Evolutionary conservation across 176 grass and related monocot genomes (phyloP).

Genomic region (Aechmea fasciata): DNA sequence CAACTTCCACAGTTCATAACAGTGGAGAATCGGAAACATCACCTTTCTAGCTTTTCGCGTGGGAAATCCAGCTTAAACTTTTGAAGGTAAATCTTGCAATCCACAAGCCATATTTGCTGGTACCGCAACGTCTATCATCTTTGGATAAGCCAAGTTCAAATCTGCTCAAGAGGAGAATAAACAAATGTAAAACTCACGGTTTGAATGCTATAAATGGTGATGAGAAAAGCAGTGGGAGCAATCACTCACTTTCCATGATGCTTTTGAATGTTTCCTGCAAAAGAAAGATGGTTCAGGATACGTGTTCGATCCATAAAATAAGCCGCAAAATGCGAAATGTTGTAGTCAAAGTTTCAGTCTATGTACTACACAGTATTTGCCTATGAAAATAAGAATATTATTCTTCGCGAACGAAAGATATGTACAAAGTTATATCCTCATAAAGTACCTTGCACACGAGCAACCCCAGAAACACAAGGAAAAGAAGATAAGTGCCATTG

Average conservation of each 20-base stretch:
- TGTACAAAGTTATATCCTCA: no score
- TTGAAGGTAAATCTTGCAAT: conserved; percentile 54
- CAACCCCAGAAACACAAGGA: background rate
- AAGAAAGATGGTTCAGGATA: background rate
- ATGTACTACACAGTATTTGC: no score
- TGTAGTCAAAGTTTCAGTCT: no score
- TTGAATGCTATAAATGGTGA: background rate
- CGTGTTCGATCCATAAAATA: background rate
- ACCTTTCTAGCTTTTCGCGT: conserved; percentile 3
- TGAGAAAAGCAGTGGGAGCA: background rate
- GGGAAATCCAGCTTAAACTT: conserved; percentile 28
- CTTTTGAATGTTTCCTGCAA: conserved; percentile 74
- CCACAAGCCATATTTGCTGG: conserved; percentile 77
- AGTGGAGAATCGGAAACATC: background rate
- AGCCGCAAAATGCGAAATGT: no score
- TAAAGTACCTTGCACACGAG: no score
- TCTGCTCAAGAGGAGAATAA: conserved; percentile 42
- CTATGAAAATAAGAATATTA: no score
- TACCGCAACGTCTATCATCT: conserved; percentile 88
- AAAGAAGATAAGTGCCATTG: conserved; percentile 6
- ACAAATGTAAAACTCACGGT: conserved; percentile 14
- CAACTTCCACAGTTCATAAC: background rate
- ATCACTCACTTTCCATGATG: conserved; percentile 81
- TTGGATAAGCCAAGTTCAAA: conserved; percentile 75
- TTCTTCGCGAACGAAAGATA: no score